Evolutionary conservation across 2,329 filamentous ascomycete species (phyloP).

Genomic region (Aspergillus clavatus): DNA sequence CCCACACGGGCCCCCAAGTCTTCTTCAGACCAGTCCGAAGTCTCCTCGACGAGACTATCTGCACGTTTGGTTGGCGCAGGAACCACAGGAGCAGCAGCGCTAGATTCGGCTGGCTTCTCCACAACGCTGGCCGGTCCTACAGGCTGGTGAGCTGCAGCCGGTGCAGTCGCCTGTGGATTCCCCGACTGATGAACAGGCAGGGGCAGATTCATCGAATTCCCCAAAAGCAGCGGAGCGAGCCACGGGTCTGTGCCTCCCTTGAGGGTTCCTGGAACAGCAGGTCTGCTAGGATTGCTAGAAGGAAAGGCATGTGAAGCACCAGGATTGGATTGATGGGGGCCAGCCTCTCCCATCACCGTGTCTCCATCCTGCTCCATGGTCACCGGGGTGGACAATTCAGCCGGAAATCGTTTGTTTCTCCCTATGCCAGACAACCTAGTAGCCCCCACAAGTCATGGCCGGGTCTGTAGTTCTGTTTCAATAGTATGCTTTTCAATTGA

Average conservation of each 20-base stretch:
- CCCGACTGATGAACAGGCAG: constrained; percentile 10
- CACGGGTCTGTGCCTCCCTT: constrained; percentile 18
- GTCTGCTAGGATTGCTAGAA: constrained; percentile 13
- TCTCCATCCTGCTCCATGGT: constrained; percentile 38
- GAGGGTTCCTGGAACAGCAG: constrained; percentile 13
- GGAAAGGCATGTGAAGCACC: constrained; percentile 13
- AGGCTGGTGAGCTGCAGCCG: constrained; percentile 6
- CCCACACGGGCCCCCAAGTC: constrained; percentile 35
- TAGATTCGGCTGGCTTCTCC: constrained; percentile 24
- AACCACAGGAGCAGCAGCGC: constrained; percentile 18
- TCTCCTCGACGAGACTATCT: constrained; percentile 36
- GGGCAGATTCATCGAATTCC: constrained; percentile 18
- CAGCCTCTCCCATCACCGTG: constrained; percentile 35
- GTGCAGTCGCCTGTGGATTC: constrained; percentile 3
- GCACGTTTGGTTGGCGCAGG: constrained; percentile 18
- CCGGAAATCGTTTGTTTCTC: constrained; percentile 6
- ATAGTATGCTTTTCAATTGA: background rate
- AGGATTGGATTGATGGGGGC: constrained; percentile 16
- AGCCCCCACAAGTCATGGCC: constrained; percentile 16
- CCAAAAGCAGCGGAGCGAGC: constrained; percentile 21
- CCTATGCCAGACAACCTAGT: constrained; percentile 1
- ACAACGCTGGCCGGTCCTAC: constrained; percentile 19
- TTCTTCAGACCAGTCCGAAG: constrained; percentile 41
- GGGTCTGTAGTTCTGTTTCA: background rate
- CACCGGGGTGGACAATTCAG: constrained; percentile 3